Base-by-base conservation (phyloP, 2,329 filamentous ascomycete genomes). In the Claviceps purpurea region DNA sequence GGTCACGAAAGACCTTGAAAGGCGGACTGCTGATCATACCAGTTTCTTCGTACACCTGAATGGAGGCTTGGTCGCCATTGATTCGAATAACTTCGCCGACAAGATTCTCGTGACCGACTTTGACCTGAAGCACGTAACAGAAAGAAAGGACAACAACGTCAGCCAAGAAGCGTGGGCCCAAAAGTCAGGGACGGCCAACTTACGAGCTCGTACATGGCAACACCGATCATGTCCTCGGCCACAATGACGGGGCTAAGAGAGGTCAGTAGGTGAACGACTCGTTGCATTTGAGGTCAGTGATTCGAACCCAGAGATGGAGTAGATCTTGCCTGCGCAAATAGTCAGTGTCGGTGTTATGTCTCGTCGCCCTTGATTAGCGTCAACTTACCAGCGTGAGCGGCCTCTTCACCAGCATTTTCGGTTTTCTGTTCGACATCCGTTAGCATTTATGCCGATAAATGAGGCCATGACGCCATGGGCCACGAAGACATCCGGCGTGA, bases 191-290 rank as follows among this genome's bases (percentile, higher is more conserved):
- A 42, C n/a, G 24, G 20, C 26, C 26, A 20, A 69, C 82, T 62
- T 77, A 89, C 89, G 75, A 98, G 78, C 75, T 98, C 93, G 82
- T 97, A 96, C 93, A 98, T 98, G 70, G 93, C 90, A 79, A 93
- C 93, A 70, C 93, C 93, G 66, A 91, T 89, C 90, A 98, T 95
- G 72, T 96, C 84, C 76, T 97, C 91, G 68, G 91, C 93, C 62
- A 98, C 81, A 64, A 98, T 85, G 76, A 98, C 93, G 66, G 93
- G 93, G 60, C 87, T 84, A 44, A 48, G 45, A 47, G 52, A 30
- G 30, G 54, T 56, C 54, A 62, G 57, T 60, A 60, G 50, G 52
- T 53, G 34, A 30, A 43, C 37, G 11, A 22, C 20, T 13, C 30
- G 20, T 40, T 16, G 45, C 30, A 38, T 44, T n/a, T 37, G 6